These are phyloP conservation scores for Tetrahymena elliotti DNA, from an alignment of 73 alveolate species.

Conservation along the genomic window DNA sequence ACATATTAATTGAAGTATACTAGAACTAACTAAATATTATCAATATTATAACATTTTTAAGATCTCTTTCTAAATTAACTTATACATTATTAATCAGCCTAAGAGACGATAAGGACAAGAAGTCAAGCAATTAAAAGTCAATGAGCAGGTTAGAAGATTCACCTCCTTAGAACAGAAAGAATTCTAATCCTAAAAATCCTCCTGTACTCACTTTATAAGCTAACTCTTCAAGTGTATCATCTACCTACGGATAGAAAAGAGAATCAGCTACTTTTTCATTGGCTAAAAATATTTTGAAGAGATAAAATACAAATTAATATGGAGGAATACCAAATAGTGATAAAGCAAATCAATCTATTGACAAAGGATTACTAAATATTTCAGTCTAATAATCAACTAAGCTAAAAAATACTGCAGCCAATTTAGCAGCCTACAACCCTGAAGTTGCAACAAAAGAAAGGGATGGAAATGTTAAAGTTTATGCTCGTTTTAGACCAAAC, in stretches of 20 bases:
- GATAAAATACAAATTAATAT: neutral
- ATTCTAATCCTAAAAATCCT: neutral
- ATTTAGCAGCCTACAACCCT: neutral
- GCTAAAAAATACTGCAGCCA: neutral
- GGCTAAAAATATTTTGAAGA: neutral
- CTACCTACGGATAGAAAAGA: neutral
- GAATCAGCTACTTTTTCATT: neutral
- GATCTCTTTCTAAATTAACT: too few species aligned
- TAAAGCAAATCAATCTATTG: neutral
- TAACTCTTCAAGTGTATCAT: neutral
- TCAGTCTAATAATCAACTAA: neutral
- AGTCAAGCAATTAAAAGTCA: neutral
- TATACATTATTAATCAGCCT: neutral
- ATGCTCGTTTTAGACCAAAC: neutral
- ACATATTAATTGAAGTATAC: too few species aligned
- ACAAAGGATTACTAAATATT: neutral
- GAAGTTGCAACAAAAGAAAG: neutral
- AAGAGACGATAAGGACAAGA: neutral
- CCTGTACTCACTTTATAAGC: neutral
- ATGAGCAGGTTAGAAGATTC: neutral
- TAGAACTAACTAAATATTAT: too few species aligned
- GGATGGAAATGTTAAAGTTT: neutral
- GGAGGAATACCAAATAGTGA: neutral
- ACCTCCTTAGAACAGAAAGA: neutral
- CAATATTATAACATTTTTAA: too few species aligned